Conservation (phyloP, 352 stramenopile species). For the Pythium coloratum region DNA sequence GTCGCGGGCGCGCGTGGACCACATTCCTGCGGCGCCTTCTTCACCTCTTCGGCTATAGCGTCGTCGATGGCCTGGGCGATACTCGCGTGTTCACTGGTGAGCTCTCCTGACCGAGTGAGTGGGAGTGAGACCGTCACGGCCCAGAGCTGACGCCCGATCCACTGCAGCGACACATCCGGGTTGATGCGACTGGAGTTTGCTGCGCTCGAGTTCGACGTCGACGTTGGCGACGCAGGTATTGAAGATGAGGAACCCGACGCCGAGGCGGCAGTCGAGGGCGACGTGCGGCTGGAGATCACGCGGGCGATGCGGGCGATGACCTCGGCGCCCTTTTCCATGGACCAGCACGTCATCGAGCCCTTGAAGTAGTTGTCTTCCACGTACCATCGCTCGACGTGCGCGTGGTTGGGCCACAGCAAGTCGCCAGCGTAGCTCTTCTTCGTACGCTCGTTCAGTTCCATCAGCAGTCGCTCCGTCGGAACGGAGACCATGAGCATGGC, state of each 20-base stretch:
- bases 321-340: conserved; percentile 63
- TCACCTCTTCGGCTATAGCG: conserved; percentile 43
- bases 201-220: neutral
- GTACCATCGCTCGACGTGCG: conserved; percentile 69
- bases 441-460: conserved; percentile 31
- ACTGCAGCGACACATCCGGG: conserved; percentile 75
- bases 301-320: conserved; percentile 59
- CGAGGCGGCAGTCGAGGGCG: neutral
- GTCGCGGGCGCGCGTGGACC: conserved; percentile 9
- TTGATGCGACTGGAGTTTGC: conserved; percentile 37
- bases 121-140: conserved; percentile 66
- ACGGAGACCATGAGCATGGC: conserved; percentile 9
- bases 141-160: conserved; percentile 72
- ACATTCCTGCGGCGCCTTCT: conserved; percentile 14
- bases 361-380: conserved; percentile 72
- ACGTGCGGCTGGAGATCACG: conserved; percentile 33
- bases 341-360: conserved; percentile 75
- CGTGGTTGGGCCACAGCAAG: conserved; percentile 42
- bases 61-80: conserved; percentile 66
- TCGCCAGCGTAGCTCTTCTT: conserved; percentile 28
- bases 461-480: conserved; percentile 24
- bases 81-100: conserved; percentile 64
- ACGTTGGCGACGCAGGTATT: neutral
- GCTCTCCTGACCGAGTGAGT: conserved; percentile 52
- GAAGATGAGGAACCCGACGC: neutral